Percentiles rank a stretch among this genome's conserved stretches.
These are phyloP conservation scores for Saussurea involucrata DNA, from an alignment of 129 eudicot genomes.

Conservation along the genomic window DNA sequence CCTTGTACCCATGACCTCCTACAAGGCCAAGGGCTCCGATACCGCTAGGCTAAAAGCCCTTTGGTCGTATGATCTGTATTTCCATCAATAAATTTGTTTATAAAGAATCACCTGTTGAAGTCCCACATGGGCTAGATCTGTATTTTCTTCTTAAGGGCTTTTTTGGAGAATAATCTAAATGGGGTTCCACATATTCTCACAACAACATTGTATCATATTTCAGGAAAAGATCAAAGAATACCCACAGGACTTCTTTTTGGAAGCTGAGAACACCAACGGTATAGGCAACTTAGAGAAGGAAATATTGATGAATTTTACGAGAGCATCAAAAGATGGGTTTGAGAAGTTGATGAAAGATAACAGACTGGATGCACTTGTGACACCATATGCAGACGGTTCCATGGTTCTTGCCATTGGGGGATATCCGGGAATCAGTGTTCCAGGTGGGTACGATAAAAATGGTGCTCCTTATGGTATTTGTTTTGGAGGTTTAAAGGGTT, in stretches of 20 bases:
- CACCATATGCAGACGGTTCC: neutral
- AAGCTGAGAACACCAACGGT: neutral
- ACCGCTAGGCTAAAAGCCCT: too few species aligned
- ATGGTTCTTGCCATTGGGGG: neutral
- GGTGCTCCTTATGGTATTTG: neutral
- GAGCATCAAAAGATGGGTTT: neutral
- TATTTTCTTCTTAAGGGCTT: neutral
- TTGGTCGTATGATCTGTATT: too few species aligned
- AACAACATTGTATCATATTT: neutral
- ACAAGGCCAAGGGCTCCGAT: too few species aligned
- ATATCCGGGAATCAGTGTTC: neutral
- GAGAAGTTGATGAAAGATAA: neutral
- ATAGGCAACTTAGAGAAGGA: neutral
- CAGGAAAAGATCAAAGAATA: neutral
- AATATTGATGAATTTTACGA: neutral
- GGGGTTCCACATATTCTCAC: neutral
- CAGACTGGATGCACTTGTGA: neutral
- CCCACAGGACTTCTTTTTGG: neutral
- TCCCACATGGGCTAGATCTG: too few species aligned
- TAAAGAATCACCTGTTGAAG: too few species aligned
- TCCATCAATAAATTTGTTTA: too few species aligned
- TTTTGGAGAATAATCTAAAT: neutral
- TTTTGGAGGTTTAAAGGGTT: neutral
- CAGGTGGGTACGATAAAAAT: neutral
- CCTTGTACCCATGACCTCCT: too few species aligned